Conservation (phyloP, 139 green algal species). For the Picochlorum costavermella region DNA sequence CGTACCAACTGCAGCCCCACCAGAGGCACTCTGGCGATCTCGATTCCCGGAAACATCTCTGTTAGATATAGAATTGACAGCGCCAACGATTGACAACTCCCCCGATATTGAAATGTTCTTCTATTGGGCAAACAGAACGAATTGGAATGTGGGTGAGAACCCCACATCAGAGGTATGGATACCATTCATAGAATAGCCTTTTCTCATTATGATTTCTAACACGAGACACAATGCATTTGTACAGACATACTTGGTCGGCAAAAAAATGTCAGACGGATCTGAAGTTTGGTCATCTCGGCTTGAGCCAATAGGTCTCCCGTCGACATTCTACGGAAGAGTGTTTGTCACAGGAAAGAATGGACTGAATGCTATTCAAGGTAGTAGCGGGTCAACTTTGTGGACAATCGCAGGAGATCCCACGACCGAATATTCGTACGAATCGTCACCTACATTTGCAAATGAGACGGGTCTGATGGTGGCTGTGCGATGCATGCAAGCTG, state of each 20-base stretch:
- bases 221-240: too few species aligned
- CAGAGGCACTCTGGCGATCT: constrained; percentile 2
- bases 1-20: neutral
- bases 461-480: constrained; percentile 5
- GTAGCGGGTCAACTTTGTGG: constrained; percentile 8
- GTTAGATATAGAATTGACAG: neutral
- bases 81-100: neutral
- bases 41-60: constrained; percentile 3
- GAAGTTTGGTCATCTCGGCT: constrained; percentile 6
- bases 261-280: neutral
- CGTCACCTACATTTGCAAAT: constrained; percentile 11
- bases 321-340: constrained; percentile 4
- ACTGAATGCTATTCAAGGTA: constrained; percentile 2
- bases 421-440: neutral
- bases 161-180: neutral
- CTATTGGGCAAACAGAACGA: constrained; percentile 9
- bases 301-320: constrained; percentile 1
- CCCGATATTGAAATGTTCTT: neutral
- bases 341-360: neutral
- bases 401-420: constrained; percentile 1
- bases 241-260: neutral
- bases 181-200: too few species aligned
- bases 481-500: neutral
- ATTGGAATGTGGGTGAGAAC: constrained; percentile 6
- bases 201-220: too few species aligned